Percentiles rank a stretch among this genome's conserved stretches.
Conservation (phyloP, 1,284 basidiomycete genomes). For the Sutorius eximius region DNA sequence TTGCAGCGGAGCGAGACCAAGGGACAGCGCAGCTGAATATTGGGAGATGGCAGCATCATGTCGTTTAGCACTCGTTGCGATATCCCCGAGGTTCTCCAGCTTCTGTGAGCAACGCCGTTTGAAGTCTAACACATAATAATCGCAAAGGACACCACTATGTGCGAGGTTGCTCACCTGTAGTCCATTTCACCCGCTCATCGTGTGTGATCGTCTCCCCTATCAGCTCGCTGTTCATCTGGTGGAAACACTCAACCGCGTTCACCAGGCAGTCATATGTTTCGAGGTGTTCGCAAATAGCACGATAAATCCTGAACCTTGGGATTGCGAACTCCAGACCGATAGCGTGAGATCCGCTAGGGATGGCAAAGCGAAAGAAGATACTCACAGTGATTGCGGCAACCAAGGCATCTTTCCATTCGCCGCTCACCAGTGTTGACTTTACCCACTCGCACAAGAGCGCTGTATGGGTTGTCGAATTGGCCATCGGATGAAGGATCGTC, state of each 20-base stretch:
- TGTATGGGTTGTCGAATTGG: neutral
- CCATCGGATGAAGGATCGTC: neutral
- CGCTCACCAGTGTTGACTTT: neutral
- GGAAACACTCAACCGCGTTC: neutral
- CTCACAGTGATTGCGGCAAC: neutral
- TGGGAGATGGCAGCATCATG: neutral
- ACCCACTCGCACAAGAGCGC: neutral
- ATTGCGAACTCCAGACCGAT: neutral
- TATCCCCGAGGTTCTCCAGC: neutral
- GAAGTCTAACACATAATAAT: neutral
- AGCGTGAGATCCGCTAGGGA: neutral
- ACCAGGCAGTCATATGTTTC: no score
- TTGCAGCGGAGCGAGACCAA: neutral
- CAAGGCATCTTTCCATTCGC: neutral
- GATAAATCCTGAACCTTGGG: neutral
- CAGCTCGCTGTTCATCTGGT: neutral
- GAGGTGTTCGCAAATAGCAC: neutral
- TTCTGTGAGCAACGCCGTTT: neutral
- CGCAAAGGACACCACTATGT: neutral
- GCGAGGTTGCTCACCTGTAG: neutral
- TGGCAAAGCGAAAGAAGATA: no score
- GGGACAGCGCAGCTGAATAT: neutral
- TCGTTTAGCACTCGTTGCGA: neutral
- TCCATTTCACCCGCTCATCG: neutral
- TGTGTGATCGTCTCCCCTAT: neutral